Evolutionary conservation across 208 protist species (phyloP).

Genomic region (Trypanosoma caninum): DNA sequence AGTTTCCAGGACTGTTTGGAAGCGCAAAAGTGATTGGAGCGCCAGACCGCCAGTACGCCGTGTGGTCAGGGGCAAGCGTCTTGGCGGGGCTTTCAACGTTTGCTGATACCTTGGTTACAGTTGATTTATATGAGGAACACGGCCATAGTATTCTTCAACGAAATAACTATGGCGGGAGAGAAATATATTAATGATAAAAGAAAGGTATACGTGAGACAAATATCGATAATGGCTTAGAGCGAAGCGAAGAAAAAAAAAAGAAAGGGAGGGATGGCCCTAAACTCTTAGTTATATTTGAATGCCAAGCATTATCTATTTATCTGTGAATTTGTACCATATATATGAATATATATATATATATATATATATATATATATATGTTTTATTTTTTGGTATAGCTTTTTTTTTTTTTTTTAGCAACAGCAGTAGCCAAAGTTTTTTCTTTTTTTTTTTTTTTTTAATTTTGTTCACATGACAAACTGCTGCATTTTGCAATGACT

Average conservation of each 20-base stretch:
- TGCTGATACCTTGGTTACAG: slow-evolving; percentile 1
- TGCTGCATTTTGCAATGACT: not conserved
- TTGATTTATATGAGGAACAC: slow-evolving; percentile 18
- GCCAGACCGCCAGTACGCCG: slow-evolving; percentile 10
- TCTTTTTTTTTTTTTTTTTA: not conserved
- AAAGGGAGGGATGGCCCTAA: not conserved
- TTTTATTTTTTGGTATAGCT: slow-evolving; percentile 3
- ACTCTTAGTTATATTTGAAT: slow-evolving; percentile 8
- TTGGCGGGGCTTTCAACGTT: slow-evolving; percentile 21
- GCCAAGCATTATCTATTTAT: not conserved
- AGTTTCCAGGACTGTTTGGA: slow-evolving; percentile 26
- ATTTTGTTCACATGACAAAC: not conserved
- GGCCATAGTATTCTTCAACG: slow-evolving; percentile 17
- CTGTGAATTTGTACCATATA: not conserved
- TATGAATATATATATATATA: not conserved
- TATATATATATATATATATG: not conserved
- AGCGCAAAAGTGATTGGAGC: slow-evolving; percentile 23
- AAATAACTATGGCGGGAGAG: not conserved
- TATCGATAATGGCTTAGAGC: not conserved
- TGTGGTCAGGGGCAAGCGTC: slow-evolving; percentile 23
- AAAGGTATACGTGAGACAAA: not conserved
- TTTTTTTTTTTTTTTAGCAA: slow-evolving; percentile 11
- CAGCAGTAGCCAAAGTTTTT: too few relatives aligned
- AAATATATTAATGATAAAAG: not conserved
- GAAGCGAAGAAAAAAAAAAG: not conserved